Base-by-base conservation (phyloP, 805 yeast species). In the Dipodascopsis tothii region DNA sequence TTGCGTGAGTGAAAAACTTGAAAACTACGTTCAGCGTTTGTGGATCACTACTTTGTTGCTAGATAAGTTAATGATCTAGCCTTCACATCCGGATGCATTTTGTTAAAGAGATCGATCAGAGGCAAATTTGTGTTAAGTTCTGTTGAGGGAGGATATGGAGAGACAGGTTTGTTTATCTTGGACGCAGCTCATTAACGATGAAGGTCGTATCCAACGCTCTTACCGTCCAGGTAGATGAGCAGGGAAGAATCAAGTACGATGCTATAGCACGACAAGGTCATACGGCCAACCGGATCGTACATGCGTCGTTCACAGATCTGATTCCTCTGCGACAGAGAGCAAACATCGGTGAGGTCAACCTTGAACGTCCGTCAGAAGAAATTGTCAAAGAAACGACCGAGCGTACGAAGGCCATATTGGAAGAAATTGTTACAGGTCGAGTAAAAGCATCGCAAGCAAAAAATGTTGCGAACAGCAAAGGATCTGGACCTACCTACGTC, bases 391-490 rank as follows among this genome's bases (percentile, higher is more conserved):
- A 60, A 3, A 72, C 80, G 9, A 67, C 80, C 1, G 64, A 69
- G 4, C 71, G 71, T 39, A 86, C 96, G 0, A 70, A 68, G 57
- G 65, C 59, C 1, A 78, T 81, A 0, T 64, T 86, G 2, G 74
- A 74, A 21, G 63, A 62, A 21, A 62, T 84, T 0, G 49, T 84
- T 1, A 62, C 64, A n/a, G 52, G 53, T 14, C 46, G 50, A 27
- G 32, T 54, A 5, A 63, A 64, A 14, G 71, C 72, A 44, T 45
- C 69, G 1, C 65, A 67, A 18, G 59, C 66, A 1, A 62, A 65
- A 2, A 65, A 61, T 33, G 55, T 63, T 11, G 46, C 43, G 17
- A 43, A 56, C 5, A 44, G 54, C 2, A 54, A 57, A 23, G 56
- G 53, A 1, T 49, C 59, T 11, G 67, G 67, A 30, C 63, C 78